These are phyloP conservation scores for Lantana camara DNA, from an alignment of 257 asterid species.

Conservation along the genomic window DNA sequence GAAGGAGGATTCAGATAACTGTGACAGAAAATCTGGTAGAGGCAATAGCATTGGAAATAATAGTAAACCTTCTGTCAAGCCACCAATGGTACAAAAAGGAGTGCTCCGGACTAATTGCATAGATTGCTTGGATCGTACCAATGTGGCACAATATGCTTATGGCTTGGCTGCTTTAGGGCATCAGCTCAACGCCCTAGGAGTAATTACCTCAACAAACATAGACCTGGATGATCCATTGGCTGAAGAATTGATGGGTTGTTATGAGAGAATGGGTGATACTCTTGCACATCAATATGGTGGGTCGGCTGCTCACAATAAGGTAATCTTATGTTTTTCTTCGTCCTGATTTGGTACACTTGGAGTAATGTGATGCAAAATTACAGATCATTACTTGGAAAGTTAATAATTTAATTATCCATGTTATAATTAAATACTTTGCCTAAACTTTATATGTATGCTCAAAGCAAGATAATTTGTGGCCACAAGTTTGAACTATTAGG, in stretches of 20 bases:
- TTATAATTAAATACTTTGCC: neutral
- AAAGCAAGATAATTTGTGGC: neutral
- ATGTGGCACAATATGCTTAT: slow-evolving; percentile 81
- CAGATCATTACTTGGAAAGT: neutral
- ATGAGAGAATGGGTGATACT: slow-evolving; percentile 81
- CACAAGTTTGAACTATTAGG: neutral
- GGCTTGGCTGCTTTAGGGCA: slow-evolving; percentile 82
- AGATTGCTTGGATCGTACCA: slow-evolving; percentile 85
- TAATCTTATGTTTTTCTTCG: slow-evolving; percentile 16
- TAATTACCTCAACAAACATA: slow-evolving; percentile 47
- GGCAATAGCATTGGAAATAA: slow-evolving; percentile 25
- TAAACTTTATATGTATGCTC: neutral
- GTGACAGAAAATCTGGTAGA: slow-evolving; percentile 37
- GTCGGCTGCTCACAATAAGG: slow-evolving; percentile 92
- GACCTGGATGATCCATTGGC: slow-evolving; percentile 83
- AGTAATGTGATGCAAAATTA: neutral
- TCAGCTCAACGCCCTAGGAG: slow-evolving; percentile 64
- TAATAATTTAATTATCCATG: neutral
- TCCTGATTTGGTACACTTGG: neutral
- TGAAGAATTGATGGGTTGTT: slow-evolving; percentile 67
- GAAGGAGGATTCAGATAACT: slow-evolving; percentile 39
- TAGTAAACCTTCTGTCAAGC: slow-evolving; percentile 41
- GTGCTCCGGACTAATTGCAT: slow-evolving; percentile 80
- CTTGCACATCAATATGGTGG: slow-evolving; percentile 87
- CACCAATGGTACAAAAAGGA: slow-evolving; percentile 57